Evolutionary conservation across 257 asterid species (phyloP), one percentile per base, ranked within the genome.

Genomic region (Marsdenia floribunda): DNA sequence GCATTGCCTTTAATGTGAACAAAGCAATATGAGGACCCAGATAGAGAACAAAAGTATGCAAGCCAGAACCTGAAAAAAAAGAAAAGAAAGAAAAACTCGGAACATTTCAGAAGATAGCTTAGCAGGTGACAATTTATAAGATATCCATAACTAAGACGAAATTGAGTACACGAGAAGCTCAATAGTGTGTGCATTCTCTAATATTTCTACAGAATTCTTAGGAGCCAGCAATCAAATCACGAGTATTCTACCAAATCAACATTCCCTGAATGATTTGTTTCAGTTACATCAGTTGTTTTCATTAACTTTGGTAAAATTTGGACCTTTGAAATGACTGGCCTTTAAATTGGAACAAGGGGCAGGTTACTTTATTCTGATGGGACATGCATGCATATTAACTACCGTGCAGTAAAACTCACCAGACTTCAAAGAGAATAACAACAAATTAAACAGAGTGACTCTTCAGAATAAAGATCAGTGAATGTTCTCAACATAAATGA

Each of bases 21-120:
- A 93, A 81, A 21, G 97, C 97, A 79, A 93, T 82, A 75, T 93
- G 98, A 55, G 98, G 98, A 69, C 98, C 98, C 67, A 93, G 83
- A 78, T 93, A 93, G 77, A 93, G 96, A 75, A 93, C 97, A 55
- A 93, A 93, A 8, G 98, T 93, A 90, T 93, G 98, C 86, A 93
- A 80, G 71, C 98, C 98, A 42, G 98, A 93, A 52, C 97, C 98
- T 93, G 82, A 59, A 79, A 7, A 79, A 7, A 49, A 60, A 74
- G 52, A 16, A 73, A 46, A 73, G 19, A 55, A 72, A 57, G 75
- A 53, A 3, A 71, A 52, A 60, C n/a, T 24, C 49, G 33, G 6
- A 8, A 55, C 37, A 11, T 37, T 68, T 49, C 38, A 67, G n/a
- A n/a, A 16, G 53, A 75, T 55, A 46, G 55, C 21, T 6, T 29